A percentile compares a stretch with the other conserved stretches of the same genome.
Conservation (phyloP, 2,329 filamentous ascomycete genomes). For the Sporothrix phasma region DNA sequence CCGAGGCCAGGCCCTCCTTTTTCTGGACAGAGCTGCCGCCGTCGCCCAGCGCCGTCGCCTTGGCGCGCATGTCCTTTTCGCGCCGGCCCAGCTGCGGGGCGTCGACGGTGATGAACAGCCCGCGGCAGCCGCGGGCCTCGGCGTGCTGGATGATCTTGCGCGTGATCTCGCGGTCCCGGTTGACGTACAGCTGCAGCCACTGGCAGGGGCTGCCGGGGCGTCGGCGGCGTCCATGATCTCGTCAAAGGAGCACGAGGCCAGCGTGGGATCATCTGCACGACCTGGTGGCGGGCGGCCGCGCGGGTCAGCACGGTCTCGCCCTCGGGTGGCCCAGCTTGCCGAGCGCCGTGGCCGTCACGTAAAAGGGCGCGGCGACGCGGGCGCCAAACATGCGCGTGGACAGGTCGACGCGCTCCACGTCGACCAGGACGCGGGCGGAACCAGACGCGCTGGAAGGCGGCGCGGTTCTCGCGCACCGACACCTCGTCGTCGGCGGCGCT, state of each 20-base stretch:
- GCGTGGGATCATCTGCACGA: constrained; percentile 96
- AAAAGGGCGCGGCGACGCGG: constrained; percentile 78
- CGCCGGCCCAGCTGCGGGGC: constrained; percentile 88
- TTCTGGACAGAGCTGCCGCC: constrained; percentile 73
- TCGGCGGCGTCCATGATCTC: constrained; percentile 78
- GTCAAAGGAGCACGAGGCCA: constrained; percentile 95
- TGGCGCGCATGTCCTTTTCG: constrained; percentile 96
- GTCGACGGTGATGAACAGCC: constrained; percentile 96
- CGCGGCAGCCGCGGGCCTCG: constrained; percentile 84
- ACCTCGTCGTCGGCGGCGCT: constrained; percentile 86
- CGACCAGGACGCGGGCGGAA: constrained; percentile 82
- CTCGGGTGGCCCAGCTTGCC: constrained; percentile 89
- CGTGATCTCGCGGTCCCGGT: constrained; percentile 88
- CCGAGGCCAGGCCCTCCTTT: constrained; percentile 64
- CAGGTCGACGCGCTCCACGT: constrained; percentile 80
- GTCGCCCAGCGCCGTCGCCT: constrained; percentile 57
- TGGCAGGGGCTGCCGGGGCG: constrained; percentile 65
- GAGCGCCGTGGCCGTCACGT: constrained; percentile 90
- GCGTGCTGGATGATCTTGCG: constrained; percentile 84
- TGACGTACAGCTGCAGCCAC: constrained; percentile 96
- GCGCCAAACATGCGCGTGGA: constrained; percentile 89
- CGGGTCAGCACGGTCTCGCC: constrained; percentile 86
- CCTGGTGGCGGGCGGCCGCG: constrained; percentile 73
- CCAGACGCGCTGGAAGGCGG: constrained; percentile 93
- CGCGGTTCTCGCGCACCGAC: constrained; percentile 91